Evolutionary conservation across 306 rosid genomes (phyloP), one percentile per base, ranked within the genome.

Genomic region (Leucaena leucocephala): DNA sequence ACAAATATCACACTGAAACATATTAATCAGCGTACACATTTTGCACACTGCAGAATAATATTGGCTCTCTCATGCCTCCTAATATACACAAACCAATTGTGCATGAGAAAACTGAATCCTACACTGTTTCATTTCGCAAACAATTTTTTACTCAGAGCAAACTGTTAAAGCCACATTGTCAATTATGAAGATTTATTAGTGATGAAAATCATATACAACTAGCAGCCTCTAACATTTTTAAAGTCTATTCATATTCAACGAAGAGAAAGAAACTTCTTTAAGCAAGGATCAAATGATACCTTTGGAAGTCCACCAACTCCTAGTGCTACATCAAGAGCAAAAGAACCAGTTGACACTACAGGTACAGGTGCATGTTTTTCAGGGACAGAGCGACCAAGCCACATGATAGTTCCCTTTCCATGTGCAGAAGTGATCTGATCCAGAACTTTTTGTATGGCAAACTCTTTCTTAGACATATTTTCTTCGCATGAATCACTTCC

Each of bases 321-420:
- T 14, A 92, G 89, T 5, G 98, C 97, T 19, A 83, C 1, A 85
- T 95, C 98, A 80, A 95, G 93, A 71, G 90, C 84, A 83, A 92
- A 88, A 43, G 97, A 95, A 80, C 98, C 97, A 3, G 94, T 86
- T 74, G 98, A 90, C 15, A 92, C 84, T 71, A 92, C 98, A 12
- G 97, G 92, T 68, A 92, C 92, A 11, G 97, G 95, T 75, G 89
- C 91, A 45, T 83, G 49, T 77, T 70, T 90, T 22, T 83, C 79
- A 55, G 82, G 43, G 49, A 8, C 78, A 9, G 95, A 71, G 66
- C 90, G 90, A 68, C 98, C 98, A 81, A 94, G 95, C 98, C 98
- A 92, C 98, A 91, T 92, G 75, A 92, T 95, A 66, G 98, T 86
- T 67, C 93, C 98, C 79, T 92, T 95, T 76, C 98, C 98, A 84